Base-by-base conservation (phyloP, 192 early-diverging fungal genomes). In the Dimargaris xerosporica region DNA sequence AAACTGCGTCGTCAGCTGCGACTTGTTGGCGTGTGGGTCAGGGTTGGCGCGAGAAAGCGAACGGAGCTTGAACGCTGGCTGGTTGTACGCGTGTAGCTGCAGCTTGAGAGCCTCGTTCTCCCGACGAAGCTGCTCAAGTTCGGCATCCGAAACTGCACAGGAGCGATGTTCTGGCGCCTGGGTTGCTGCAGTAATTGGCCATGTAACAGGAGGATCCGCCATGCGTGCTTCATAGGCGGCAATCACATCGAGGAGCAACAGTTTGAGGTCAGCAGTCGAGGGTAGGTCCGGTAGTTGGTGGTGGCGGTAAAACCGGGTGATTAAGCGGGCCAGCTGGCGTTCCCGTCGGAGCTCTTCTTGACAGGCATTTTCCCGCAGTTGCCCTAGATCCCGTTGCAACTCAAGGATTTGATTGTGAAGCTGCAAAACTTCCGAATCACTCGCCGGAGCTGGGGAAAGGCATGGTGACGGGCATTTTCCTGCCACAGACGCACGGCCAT, bases 21-120 rank as follows among this genome's bases (percentile, higher is more conserved):
- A 13, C 58, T 60, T 60, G 42, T 42, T 44, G n/a, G 34, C 26
- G 58, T 16, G 6, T 25, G 19, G 41, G 15, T 43, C n/a, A 11
- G 23, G n/a, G 39, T 43, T 34, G 19, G 30, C 2, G 39, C 23
- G 16, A 44, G n/a, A 17, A 25, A 17, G n/a, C 13, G 39, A 23
- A 11, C n/a, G 39, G 5, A 21, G 21, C 43, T 39, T 26, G 5
- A 39, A 34, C 13, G 4, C 23, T 28, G 54, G 29, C 54, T 60
- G 58, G 58, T 60, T 42, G n/a, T 42, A 60, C 19, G 58, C 58
- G 17, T 44, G 58, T 0, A 60, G 58, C 26, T 43, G 39, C 39
- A 60, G 23, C 43, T 60, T 7, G 19, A 60, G 43, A 4, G 42
- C 13, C 19, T 41, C 39, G 58, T 60, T 60, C 26, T 60, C 58